Conservation (phyloP, 208 protist species). For the Tritrichomonas foetus region DNA sequence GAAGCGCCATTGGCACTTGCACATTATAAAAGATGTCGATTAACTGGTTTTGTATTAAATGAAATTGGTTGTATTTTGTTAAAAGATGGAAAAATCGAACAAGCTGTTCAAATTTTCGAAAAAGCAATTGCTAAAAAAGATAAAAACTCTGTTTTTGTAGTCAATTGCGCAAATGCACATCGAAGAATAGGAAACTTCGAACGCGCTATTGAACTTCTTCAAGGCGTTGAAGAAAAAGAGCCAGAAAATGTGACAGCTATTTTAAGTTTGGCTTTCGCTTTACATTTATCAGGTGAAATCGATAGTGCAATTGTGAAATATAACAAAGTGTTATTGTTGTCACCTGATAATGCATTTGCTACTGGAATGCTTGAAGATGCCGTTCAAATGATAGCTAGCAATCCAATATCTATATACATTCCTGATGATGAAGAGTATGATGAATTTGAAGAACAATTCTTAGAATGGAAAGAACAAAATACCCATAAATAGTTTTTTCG, state of each 20-base stretch:
- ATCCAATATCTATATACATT: neutral
- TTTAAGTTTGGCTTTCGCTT: neutral
- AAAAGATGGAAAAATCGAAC: neutral
- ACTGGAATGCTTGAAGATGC: neutral
- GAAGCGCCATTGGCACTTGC: neutral
- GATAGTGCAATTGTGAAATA: neutral
- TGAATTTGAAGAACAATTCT: too few species aligned
- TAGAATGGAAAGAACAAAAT: too few species aligned
- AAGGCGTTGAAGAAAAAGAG: neutral
- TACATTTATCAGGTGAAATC: neutral
- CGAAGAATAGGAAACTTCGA: neutral
- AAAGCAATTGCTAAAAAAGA: neutral
- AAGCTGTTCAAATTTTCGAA: neutral
- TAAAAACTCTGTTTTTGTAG: neutral
- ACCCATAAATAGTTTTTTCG: too few species aligned
- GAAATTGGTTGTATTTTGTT: constrained; percentile 29
- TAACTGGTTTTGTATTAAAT: neutral
- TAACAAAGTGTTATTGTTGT: neutral
- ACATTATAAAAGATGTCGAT: neutral
- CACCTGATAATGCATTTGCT: neutral
- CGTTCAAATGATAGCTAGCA: neutral
- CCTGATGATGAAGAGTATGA: neutral
- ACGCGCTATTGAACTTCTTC: neutral
- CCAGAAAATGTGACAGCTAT: neutral
- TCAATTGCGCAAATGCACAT: neutral